Evolutionary conservation across 805 yeast species (phyloP), one percentile per base, ranked within the genome.

Genomic region (Starmerella lactis-condensi): DNA sequence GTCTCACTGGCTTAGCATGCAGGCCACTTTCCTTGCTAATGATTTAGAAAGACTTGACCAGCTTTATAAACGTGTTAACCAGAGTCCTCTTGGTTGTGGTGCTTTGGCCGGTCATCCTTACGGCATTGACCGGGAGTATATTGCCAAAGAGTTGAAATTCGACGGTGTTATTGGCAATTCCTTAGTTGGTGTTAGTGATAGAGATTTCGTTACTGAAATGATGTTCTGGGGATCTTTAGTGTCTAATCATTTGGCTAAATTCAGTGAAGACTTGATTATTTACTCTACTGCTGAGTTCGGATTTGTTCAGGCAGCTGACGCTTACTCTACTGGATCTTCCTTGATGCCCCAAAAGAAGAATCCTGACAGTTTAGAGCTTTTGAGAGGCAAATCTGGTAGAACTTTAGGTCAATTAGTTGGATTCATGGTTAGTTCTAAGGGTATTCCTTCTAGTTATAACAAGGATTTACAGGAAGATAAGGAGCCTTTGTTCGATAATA

Each of bases 41-140:
- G 99, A 89, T 53, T 72, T 75, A 58, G 70, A 77, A 52, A 69
- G 98, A 52, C 64, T 89, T 44, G 58, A 66, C 41, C 89, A 91
- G 57, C 64, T 89, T 33, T 66, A 75, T 41, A 73, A 61, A 34
- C 72, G 98, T 55, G 70, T 81, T 34, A 89, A 91, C 52, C 70
- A 66, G 44, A 75, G 82, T 22, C 99, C 99, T 26, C 64, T 89
- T 38, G 99, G 99, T 33, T 72, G 85, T 4, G 99, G 99, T 47
- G 99, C 99, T 6, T 65, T 89, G 38, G 98, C 99, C 13, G 99
- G 99, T 35, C 98, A 89, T 53, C 98, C 99, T 24, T 89, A 83
- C 50, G 96, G 96, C n/a, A 79, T 89, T 42, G 96, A 89, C 57
- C 68, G 99, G 52, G 93, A 85, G 52, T 82, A 58, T 47, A 56